A percentile compares a stretch with the other conserved stretches of the same genome.
phyloP scores from a whole-genome alignment of 2,329 filamentous ascomycete species.

The Monosporascus ibericus region DNA sequence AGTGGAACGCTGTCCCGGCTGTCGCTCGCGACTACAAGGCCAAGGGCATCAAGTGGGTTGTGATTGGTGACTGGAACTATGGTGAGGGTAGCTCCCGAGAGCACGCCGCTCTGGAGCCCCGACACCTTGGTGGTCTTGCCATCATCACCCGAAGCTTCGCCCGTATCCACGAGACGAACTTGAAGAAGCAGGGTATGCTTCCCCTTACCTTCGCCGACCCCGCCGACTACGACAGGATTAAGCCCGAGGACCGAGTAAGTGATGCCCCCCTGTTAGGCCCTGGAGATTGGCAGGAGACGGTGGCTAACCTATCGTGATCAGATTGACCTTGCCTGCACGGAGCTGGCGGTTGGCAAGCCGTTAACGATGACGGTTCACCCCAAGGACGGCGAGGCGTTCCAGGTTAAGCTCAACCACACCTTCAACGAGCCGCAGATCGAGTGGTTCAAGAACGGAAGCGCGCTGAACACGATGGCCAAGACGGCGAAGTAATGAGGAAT shows the following conservation, averaged over 20 bases:
- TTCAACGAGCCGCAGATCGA: slow-evolving; percentile 98
- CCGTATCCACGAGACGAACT: slow-evolving; percentile 99
- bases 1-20: slow-evolving; percentile 83
- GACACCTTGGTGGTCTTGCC: slow-evolving; percentile 92
- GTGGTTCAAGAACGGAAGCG: slow-evolving; percentile 98
- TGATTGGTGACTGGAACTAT: slow-evolving; percentile 99
- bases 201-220: slow-evolving; percentile 92
- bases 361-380: slow-evolving; percentile 89
- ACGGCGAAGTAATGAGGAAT: slow-evolving; percentile 20
- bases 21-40: slow-evolving; percentile 98
- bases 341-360: slow-evolving; percentile 88
- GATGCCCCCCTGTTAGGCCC: not conserved
- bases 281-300: not conserved
- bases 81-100: slow-evolving; percentile 96
- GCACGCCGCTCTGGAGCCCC: slow-evolving; percentile 95
- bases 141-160: slow-evolving; percentile 95
- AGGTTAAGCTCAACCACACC: slow-evolving; percentile 83
- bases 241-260: slow-evolving; percentile 74
- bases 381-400: slow-evolving; percentile 74
- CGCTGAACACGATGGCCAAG: slow-evolving; percentile 98
- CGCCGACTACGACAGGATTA: slow-evolving; percentile 96
- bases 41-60: slow-evolving; percentile 93
- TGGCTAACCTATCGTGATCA: slow-evolving; percentile 23
- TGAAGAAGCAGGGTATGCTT: slow-evolving; percentile 99
- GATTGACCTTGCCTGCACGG: slow-evolving; percentile 80